A percentile compares a stretch with the other conserved stretches of the same genome.
Evolutionary conservation across 129 eudicot species (phyloP).

Genomic region (Artemisia annua): DNA sequence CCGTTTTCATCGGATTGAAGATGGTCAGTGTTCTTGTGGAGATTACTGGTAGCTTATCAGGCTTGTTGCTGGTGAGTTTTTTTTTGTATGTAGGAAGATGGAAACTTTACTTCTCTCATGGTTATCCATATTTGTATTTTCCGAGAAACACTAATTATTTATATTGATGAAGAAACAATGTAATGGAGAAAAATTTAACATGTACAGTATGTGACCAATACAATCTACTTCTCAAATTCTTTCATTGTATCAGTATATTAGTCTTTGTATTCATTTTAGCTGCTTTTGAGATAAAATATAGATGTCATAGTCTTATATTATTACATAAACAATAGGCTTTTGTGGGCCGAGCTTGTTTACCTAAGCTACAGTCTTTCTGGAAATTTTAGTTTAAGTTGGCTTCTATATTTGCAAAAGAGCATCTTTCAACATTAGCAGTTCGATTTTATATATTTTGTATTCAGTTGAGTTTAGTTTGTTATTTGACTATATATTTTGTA

Average conservation of each 20-base stretch:
- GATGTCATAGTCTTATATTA: neutral
- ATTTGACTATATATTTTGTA: too few relatives aligned
- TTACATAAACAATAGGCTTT: neutral
- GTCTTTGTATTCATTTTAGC: neutral
- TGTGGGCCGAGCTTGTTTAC: neutral
- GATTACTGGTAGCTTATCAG: constrained; percentile 72
- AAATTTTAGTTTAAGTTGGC: too few relatives aligned
- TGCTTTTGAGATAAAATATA: neutral
- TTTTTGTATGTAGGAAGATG: neutral
- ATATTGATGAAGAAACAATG: neutral
- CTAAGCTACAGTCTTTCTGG: neutral
- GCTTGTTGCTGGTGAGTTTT: constrained; percentile 9
- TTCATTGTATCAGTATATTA: neutral
- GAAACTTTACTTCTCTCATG: neutral
- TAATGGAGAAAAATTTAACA: too few relatives aligned
- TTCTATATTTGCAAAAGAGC: too few relatives aligned
- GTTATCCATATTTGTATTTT: neutral
- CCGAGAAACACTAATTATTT: neutral
- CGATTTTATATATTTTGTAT: too few relatives aligned
- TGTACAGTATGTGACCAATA: neutral
- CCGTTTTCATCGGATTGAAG: constrained; percentile 79
- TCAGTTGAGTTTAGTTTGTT: too few relatives aligned
- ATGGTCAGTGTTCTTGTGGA: constrained; percentile 70
- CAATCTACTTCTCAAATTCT: neutral
- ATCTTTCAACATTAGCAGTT: too few relatives aligned